phyloP scores from a whole-genome alignment of 1,139 yeast species.

The Yamadazyma dendronema region DNA sequence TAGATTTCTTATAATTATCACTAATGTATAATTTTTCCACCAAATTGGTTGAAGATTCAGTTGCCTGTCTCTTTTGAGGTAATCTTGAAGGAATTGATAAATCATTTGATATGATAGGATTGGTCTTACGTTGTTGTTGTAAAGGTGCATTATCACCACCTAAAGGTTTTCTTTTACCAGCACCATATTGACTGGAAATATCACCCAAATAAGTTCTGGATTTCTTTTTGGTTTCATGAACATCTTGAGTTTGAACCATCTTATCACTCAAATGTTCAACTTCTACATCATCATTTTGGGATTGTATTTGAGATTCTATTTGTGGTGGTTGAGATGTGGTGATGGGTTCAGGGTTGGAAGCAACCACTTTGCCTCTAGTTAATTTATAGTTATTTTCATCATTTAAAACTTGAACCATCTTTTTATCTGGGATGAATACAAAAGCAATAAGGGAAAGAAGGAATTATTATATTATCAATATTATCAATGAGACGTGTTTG shows the following conservation, averaged over 20 bases:
- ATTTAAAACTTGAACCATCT: conserved; percentile 39
- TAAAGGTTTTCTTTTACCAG: conserved; percentile 25
- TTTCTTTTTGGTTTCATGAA: conserved; percentile 8
- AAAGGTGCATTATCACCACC: conserved; percentile 37
- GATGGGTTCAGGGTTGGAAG: conserved; percentile 1
- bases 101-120: conserved; percentile 11
- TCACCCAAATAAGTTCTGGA: conserved; percentile 37
- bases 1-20: conserved; percentile 30
- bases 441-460: background rate
- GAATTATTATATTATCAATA: background rate
- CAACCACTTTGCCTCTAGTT: conserved; percentile 26
- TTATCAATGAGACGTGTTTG: background rate
- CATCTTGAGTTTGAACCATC: conserved; percentile 7
- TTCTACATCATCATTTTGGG: background rate
- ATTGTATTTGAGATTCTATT: conserved; percentile 1
- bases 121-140: conserved; percentile 14
- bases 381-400: conserved; percentile 45
- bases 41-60: conserved; percentile 51
- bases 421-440: background rate
- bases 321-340: conserved; percentile 4
- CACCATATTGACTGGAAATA: conserved; percentile 40
- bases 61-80: conserved; percentile 57
- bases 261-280: conserved; percentile 3
- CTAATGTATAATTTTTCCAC: conserved; percentile 40
- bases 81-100: conserved; percentile 38